These are phyloP conservation scores for Apophysomyces sp. DNA, from an alignment of 371 early-diverging fungal species.

Conservation along the genomic window DNA sequence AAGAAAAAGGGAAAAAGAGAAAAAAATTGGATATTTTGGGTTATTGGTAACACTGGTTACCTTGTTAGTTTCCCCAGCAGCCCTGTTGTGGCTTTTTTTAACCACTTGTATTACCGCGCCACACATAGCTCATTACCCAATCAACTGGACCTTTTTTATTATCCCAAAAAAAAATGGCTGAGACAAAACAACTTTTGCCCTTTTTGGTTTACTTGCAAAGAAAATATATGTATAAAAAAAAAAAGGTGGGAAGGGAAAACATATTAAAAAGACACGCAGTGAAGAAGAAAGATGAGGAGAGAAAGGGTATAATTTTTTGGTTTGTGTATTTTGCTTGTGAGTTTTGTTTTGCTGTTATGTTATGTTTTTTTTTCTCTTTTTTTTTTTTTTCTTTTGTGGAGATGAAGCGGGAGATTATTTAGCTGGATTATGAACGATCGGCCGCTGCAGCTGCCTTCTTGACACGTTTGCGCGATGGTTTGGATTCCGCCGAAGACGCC, in stretches of 20 bases:
- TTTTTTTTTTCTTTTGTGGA: not conserved
- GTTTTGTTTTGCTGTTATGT: not conserved
- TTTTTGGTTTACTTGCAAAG: not conserved
- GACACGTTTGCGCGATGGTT: not conserved
- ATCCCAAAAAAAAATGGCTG: not conserved
- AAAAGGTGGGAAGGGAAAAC: too few species aligned
- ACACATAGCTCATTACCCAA: not conserved
- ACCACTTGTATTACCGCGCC: not conserved
- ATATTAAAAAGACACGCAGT: too few species aligned
- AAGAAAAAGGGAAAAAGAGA: not conserved
- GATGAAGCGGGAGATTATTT: not conserved
- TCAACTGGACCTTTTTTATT: not conserved
- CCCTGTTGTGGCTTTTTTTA: slow-evolving; percentile 1
- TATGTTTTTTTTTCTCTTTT: not conserved
- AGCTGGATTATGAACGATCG: not conserved
- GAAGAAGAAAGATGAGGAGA: too few species aligned
- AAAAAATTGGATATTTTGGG: not conserved
- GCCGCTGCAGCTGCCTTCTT: not conserved
- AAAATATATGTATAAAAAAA: too few species aligned
- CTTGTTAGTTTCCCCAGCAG: not conserved
- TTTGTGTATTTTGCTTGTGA: not conserved
- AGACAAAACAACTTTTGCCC: not conserved
- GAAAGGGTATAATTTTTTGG: too few species aligned
- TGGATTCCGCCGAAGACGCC: slow-evolving; percentile 1
- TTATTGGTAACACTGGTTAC: not conserved